phyloP scores from a whole-genome alignment of 352 stramenopile genomes.

The Phytophthora ohioensis region DNA sequence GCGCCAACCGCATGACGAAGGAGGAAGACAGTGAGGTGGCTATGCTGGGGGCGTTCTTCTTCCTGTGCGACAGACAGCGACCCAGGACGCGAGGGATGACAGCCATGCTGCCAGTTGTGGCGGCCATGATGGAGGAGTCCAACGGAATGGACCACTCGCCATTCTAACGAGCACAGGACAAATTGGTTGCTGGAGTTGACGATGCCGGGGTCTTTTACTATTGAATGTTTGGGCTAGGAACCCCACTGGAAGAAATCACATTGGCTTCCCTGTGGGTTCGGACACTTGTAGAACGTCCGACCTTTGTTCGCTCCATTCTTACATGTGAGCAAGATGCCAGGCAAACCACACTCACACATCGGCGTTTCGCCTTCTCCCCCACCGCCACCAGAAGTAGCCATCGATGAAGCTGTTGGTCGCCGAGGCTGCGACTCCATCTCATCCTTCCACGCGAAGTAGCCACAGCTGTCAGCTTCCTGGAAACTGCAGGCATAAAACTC shows the following conservation, averaged over 20 bases:
- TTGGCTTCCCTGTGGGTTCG: slow-evolving; percentile 79
- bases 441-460: slow-evolving; percentile 93
- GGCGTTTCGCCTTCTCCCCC: slow-evolving; percentile 15
- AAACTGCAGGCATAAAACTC: slow-evolving; percentile 94
- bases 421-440: slow-evolving; percentile 48
- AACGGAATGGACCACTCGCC: slow-evolving; percentile 42
- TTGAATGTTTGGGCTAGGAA: slow-evolving; percentile 33
- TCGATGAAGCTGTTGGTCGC: slow-evolving; percentile 5
- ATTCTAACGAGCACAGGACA: slow-evolving; percentile 18
- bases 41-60: slow-evolving; percentile 72
- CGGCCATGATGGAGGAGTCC: slow-evolving; percentile 64
- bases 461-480: slow-evolving; percentile 66
- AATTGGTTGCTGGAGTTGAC: neutral
- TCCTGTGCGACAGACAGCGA: slow-evolving; percentile 47
- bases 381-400: neutral
- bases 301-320: slow-evolving; percentile 89
- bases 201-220: slow-evolving; percentile 10
- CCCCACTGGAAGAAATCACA: slow-evolving; percentile 95
- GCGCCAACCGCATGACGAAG: slow-evolving; percentile 50
- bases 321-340: slow-evolving; percentile 61
- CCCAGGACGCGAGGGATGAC: slow-evolving; percentile 34
- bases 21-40: slow-evolving; percentile 64
- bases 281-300: slow-evolving; percentile 94
- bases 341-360: slow-evolving; percentile 58
- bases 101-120: slow-evolving; percentile 64